Conservation (phyloP, 768 basidiomycete genomes). For the Termitomyces sp. region DNA sequence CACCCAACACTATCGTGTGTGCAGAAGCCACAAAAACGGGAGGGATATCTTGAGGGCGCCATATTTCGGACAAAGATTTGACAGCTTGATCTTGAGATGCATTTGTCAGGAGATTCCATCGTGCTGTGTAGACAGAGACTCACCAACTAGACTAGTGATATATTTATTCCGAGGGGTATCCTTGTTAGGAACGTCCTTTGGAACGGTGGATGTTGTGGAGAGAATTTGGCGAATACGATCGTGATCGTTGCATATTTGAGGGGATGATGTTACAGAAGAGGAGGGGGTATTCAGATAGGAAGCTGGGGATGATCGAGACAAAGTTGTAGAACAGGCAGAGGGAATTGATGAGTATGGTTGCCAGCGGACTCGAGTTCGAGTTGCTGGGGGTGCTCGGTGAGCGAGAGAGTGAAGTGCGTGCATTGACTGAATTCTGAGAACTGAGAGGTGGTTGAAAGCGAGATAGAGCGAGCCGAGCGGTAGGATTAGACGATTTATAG, state of each 20-base stretch:
- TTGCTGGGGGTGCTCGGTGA: slow-evolving; percentile 67
- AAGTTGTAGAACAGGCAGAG: slow-evolving; percentile 34
- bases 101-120: slow-evolving; percentile 16
- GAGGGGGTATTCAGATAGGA: slow-evolving; percentile 58
- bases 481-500: slow-evolving; percentile 21
- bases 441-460: slow-evolving; percentile 27
- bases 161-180: slow-evolving; percentile 59
- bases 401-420: slow-evolving; percentile 51
- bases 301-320: slow-evolving; percentile 36
- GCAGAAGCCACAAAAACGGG: slow-evolving; percentile 40
- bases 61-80: slow-evolving; percentile 74
- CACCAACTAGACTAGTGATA: slow-evolving; percentile 68
- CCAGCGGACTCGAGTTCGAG: slow-evolving; percentile 73
- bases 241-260: slow-evolving; percentile 34
- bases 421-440: slow-evolving; percentile 29
- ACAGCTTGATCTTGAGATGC: slow-evolving; percentile 69
- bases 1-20: slow-evolving; percentile 27
- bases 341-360: slow-evolving; percentile 66
- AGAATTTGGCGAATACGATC: slow-evolving; percentile 24
- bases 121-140: slow-evolving; percentile 27
- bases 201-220: slow-evolving; percentile 23
- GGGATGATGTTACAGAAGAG: slow-evolving; percentile 48
- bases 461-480: slow-evolving; percentile 23
- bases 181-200: slow-evolving; percentile 30
- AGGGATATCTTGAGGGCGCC: slow-evolving; percentile 77